phyloP scores from a whole-genome alignment of 805 yeast species.

The Suhomyces kilbournensis region DNA sequence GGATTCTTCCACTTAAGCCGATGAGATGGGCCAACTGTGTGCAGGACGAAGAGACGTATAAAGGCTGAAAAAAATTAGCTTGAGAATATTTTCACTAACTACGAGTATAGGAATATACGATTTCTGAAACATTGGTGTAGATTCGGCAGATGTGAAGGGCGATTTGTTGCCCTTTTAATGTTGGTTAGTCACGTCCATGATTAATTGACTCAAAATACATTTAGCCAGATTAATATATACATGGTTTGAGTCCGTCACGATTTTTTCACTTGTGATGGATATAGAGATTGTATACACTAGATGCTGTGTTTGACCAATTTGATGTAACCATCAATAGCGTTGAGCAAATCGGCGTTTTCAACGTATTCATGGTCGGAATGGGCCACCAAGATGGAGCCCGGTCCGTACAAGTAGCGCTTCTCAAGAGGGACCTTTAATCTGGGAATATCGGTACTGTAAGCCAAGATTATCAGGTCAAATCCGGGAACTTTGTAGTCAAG shows the following conservation, averaged over 20 bases:
- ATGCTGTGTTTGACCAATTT: conserved; percentile 26
- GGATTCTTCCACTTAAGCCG: not conserved
- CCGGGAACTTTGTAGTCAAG: conserved; percentile 64
- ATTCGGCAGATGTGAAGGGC: not conserved
- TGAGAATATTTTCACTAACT: not conserved
- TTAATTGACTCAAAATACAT: conserved; percentile 9
- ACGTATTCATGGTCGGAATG: conserved; percentile 58
- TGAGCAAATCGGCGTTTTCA: conserved; percentile 42
- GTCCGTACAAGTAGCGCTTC: conserved; percentile 58
- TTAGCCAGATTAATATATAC: conserved; percentile 37
- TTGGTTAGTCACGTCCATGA: conserved; percentile 2
- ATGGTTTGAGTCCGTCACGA: conserved; percentile 47
- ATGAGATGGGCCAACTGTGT: not conserved
- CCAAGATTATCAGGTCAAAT: conserved; percentile 49
- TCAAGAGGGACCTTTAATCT: conserved; percentile 20
- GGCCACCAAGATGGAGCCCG: conserved; percentile 62
- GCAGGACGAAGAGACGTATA: not conserved
- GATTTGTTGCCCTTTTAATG: not conserved
- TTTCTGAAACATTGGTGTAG: not conserved
- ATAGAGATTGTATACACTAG: conserved; percentile 44
- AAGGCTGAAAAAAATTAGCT: not conserved
- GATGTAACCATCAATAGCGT: conserved; percentile 55
- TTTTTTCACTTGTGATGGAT: conserved; percentile 34
- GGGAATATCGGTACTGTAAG: conserved; percentile 48
- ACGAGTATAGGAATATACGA: not conserved